Conservation (phyloP, 2,329 filamentous ascomycete genomes). For the Paracoccidioides brasiliensis region DNA sequence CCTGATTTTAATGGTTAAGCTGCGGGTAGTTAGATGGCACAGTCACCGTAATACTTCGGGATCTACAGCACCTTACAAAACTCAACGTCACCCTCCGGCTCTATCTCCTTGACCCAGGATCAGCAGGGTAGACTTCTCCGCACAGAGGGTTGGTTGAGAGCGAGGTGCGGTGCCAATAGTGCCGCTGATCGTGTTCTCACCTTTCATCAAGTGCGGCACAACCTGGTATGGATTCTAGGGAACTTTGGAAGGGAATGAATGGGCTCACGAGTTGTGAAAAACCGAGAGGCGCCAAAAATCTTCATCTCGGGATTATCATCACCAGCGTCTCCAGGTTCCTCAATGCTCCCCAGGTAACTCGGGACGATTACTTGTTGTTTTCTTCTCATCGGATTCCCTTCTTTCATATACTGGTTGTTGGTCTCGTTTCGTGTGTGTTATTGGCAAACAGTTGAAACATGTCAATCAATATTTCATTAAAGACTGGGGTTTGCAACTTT, state of each 20-base stretch:
- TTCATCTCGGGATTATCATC: neutral
- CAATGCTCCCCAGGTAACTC: neutral
- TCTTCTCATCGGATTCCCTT: too few species aligned
- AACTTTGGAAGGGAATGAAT: neutral
- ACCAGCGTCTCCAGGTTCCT: neutral
- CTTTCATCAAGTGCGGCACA: neutral
- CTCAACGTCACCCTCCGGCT: too few species aligned
- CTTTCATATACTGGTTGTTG: neutral
- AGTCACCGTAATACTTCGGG: too few species aligned
- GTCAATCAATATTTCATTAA: neutral
- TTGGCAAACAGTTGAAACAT: neutral
- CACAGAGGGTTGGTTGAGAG: neutral
- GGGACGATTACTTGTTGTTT: too few species aligned
- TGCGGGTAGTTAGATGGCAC: too few species aligned
- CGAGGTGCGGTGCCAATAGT: neutral
- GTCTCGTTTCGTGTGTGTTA: neutral
- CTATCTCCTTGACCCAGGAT: neutral
- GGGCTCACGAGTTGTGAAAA: neutral
- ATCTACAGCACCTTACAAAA: too few species aligned
- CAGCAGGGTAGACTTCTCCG: neutral
- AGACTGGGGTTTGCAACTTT: neutral
- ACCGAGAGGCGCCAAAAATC: neutral
- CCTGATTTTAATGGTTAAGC: too few species aligned
- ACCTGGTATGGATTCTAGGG: neutral
- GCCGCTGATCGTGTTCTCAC: neutral